Evolutionary conservation across 1,284 basidiomycete species (phyloP).

Genomic region (Moesziomyces globuligerus): DNA sequence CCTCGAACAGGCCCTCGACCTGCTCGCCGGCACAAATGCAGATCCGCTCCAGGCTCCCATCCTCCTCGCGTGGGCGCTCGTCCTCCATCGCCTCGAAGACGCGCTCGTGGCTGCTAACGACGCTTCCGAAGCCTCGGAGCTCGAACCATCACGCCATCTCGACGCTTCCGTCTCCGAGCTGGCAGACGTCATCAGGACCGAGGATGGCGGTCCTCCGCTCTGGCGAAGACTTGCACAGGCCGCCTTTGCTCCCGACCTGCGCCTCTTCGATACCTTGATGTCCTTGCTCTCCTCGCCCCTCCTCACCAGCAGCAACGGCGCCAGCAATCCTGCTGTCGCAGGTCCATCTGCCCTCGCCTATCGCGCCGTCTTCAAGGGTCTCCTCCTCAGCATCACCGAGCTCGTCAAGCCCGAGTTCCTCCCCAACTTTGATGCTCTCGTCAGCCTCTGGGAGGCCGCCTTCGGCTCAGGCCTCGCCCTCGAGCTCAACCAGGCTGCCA

Average conservation of each 20-base stretch:
- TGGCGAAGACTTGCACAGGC: slow-evolving; percentile 67
- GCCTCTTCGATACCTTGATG: slow-evolving; percentile 61
- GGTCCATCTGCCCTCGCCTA: slow-evolving; percentile 84
- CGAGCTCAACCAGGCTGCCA: slow-evolving; percentile 37
- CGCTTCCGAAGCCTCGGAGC: slow-evolving; percentile 39
- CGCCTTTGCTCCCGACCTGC: slow-evolving; percentile 64
- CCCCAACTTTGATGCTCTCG: slow-evolving; percentile 73
- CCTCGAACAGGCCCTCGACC: slow-evolving; percentile 70
- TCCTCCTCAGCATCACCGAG: slow-evolving; percentile 75
- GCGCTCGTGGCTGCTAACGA: slow-evolving; percentile 44
- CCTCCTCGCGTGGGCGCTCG: slow-evolving; percentile 81
- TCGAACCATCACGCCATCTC: slow-evolving; percentile 43
- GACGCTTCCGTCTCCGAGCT: slow-evolving; percentile 15
- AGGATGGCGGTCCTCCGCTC: slow-evolving; percentile 59
- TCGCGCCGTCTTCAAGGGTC: slow-evolving; percentile 82
- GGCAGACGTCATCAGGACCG: slow-evolving; percentile 39
- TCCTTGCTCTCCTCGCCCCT: slow-evolving; percentile 62
- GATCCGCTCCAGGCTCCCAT: slow-evolving; percentile 76
- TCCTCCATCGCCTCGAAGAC: slow-evolving; percentile 70
- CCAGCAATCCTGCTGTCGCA: slow-evolving; percentile 71
- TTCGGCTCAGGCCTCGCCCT: slow-evolving; percentile 72
- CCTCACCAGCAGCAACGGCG: slow-evolving; percentile 51
- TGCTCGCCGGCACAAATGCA: slow-evolving; percentile 71
- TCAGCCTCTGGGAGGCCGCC: slow-evolving; percentile 81
- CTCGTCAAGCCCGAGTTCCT: slow-evolving; percentile 76